Evolutionary conservation across 1,284 basidiomycete species (phyloP).

Genomic region (Heliocybe sulcata): DNA sequence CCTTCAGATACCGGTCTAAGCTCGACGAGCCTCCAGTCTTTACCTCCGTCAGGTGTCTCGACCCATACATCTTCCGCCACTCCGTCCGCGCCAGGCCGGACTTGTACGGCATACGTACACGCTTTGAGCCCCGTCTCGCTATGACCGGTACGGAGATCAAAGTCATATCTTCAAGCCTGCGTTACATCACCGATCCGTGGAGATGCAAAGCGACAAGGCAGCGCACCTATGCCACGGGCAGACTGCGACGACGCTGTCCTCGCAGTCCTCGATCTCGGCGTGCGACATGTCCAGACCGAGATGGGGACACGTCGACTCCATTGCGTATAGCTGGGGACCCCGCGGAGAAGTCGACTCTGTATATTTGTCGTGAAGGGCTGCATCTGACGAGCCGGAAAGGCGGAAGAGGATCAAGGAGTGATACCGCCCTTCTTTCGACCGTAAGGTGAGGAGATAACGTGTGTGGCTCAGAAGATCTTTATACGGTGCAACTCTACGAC

Average conservation of each 20-base stretch:
- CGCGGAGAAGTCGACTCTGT: neutral
- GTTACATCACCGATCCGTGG: conserved; percentile 11
- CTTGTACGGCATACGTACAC: conserved; percentile 69
- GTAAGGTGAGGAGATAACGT: conserved; percentile 61
- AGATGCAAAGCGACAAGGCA: neutral
- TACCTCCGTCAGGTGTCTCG: conserved; percentile 50
- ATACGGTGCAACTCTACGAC: conserved; percentile 41
- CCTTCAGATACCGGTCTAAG: conserved; percentile 80
- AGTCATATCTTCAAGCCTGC: conserved; percentile 54
- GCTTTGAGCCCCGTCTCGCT: conserved; percentile 74
- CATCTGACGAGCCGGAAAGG: conserved; percentile 26
- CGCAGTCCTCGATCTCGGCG: conserved; percentile 71
- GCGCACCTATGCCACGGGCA: conserved; percentile 81
- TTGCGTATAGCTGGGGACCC: conserved; percentile 59
- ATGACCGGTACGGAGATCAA: conserved; percentile 61
- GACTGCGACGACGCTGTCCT: conserved; percentile 51
- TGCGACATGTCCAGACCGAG: conserved; percentile 80
- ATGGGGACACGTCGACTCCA: conserved; percentile 84
- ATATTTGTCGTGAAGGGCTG: conserved; percentile 15
- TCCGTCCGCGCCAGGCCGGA: conserved; percentile 33
- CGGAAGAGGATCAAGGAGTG: conserved; percentile 71
- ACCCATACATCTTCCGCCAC: conserved; percentile 51
- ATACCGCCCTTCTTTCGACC: conserved; percentile 56
- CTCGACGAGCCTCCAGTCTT: conserved; percentile 67
- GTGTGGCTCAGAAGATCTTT: conserved; percentile 51